Conservation (phyloP, 331 rosid species). For the Quercus tomentella region DNA sequence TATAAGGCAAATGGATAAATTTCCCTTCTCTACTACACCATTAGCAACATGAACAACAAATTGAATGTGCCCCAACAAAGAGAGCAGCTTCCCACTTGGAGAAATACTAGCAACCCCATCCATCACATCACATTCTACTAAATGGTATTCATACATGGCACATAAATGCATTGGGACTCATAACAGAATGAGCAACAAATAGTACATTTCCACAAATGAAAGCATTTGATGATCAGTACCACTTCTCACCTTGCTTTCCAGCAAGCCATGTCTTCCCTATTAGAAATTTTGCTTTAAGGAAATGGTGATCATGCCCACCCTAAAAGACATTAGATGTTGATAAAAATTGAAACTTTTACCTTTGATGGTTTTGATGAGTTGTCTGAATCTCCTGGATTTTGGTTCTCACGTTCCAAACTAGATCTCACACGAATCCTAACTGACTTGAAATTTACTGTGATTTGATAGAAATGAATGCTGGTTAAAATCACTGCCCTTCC, state of each 20-base stretch:
- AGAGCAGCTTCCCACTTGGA: neutral
- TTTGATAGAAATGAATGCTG: neutral
- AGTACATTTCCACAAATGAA: neutral
- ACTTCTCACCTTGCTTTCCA: neutral
- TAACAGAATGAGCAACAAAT: neutral
- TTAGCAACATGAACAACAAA: neutral
- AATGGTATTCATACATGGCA: neutral
- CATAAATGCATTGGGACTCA: neutral
- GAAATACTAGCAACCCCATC: neutral
- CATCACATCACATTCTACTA: neutral
- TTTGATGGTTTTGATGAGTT: constrained; percentile 27
- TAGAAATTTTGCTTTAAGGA: neutral
- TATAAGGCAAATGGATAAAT: neutral
- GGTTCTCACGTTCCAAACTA: constrained; percentile 32
- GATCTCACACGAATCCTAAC: constrained; percentile 26
- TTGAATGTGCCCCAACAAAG: neutral
- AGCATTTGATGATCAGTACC: neutral
- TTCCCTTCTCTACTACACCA: neutral
- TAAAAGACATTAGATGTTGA: neutral
- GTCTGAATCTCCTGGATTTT: constrained; percentile 19
- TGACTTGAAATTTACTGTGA: constrained; percentile 33
- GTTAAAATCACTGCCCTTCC: neutral
- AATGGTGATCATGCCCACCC: neutral
- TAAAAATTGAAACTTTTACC: constrained; percentile 18
- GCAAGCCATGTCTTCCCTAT: neutral